A percentile compares a stretch with the other conserved stretches of the same genome.
These are phyloP conservation scores for Aspergillus diversus DNA, from an alignment of 495 filamentous ascomycete species.

Conservation along the genomic window DNA sequence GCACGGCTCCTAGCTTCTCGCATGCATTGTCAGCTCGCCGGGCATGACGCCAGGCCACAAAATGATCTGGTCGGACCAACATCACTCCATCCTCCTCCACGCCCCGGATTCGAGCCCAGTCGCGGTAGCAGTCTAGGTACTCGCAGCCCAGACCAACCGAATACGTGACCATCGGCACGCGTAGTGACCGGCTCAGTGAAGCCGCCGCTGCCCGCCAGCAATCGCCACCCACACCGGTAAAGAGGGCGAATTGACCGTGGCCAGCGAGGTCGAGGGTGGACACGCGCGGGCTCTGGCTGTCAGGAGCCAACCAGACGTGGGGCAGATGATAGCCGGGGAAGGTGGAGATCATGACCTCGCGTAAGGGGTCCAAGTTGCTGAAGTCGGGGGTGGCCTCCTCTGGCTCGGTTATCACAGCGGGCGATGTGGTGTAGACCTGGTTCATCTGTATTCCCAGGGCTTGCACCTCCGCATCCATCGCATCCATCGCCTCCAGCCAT, in stretches of 20 bases:
- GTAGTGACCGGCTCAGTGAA: slow-evolving; percentile 26
- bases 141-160: slow-evolving; percentile 47
- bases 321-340: slow-evolving; percentile 53
- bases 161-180: slow-evolving; percentile 43
- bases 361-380: slow-evolving; percentile 24
- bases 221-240: slow-evolving; percentile 50
- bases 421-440: neutral
- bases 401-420: too few relatives aligned
- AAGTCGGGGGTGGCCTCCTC: too few relatives aligned
- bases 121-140: slow-evolving; percentile 51
- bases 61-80: too few relatives aligned
- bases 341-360: slow-evolving; percentile 29
- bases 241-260: slow-evolving; percentile 47
- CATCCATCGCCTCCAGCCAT: neutral
- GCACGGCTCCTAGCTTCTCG: too few relatives aligned
- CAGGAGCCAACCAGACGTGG: slow-evolving; percentile 54
- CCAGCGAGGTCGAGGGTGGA: slow-evolving; percentile 56
- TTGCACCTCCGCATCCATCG: neutral
- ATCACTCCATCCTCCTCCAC: slow-evolving; percentile 25
- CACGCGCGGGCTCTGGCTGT: slow-evolving; percentile 33
- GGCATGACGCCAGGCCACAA: too few relatives aligned
- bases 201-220: slow-evolving; percentile 46
- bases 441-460: neutral
- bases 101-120: slow-evolving; percentile 45
- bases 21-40: too few relatives aligned